phyloP scores from a whole-genome alignment of 106 monocot species.

The Narthecium ossifragum region DNA sequence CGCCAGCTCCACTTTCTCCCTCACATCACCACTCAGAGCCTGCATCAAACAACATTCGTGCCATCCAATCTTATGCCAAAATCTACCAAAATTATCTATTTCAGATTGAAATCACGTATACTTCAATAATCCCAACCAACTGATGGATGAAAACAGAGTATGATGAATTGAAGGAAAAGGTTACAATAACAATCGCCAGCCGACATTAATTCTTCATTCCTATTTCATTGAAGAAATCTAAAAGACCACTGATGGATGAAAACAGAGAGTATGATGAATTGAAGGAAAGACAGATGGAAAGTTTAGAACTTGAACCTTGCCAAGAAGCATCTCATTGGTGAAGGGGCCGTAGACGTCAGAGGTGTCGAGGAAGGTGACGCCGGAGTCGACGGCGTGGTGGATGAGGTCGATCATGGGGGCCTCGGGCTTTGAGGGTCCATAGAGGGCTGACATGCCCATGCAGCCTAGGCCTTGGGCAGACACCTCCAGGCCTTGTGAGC shows the following conservation, averaged over 20 bases:
- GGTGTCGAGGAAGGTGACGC: conserved; percentile 51
- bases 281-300: too few species aligned
- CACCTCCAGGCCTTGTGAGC: conserved; percentile 55
- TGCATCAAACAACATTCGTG: conserved; percentile 11
- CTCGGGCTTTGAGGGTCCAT: conserved; percentile 54
- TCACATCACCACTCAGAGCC: conserved; percentile 32
- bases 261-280: too few species aligned
- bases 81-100: too few species aligned
- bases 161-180: too few species aligned
- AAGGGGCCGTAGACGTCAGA: conserved; percentile 56
- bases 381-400: conserved; percentile 31
- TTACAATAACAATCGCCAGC: too few species aligned
- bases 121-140: too few species aligned
- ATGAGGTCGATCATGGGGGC: conserved; percentile 53
- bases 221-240: too few species aligned
- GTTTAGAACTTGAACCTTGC: conserved; percentile 21
- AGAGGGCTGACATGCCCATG: conserved; percentile 65
- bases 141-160: too few species aligned
- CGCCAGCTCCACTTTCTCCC: conserved; percentile 47
- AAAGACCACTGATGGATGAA: too few species aligned
- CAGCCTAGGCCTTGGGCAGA: conserved; percentile 49
- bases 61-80: too few species aligned
- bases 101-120: too few species aligned
- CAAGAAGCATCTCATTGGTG: conserved; percentile 57
- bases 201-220: too few species aligned